Evolutionary conservation across 805 yeast species (phyloP).

Genomic region (Candida silvicultrix): DNA sequence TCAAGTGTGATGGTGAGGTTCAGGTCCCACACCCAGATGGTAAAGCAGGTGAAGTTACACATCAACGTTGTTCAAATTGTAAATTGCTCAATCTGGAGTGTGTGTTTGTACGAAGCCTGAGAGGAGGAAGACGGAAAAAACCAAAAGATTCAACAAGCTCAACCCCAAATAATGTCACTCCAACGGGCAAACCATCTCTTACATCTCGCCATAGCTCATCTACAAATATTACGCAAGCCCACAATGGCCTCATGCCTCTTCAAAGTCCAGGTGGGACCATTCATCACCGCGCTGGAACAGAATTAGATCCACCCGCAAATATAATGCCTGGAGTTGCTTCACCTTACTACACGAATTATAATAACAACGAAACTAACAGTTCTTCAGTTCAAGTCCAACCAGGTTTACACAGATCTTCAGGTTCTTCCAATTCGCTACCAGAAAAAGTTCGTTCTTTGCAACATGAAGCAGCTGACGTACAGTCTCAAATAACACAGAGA

Average conservation of each 20-base stretch:
- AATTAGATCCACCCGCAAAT: not conserved
- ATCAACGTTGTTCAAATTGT: slow-evolving; percentile 43
- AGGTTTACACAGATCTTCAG: slow-evolving; percentile 2
- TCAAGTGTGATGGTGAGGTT: slow-evolving; percentile 60
- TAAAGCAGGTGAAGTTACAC: slow-evolving; percentile 15
- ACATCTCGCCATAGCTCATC: slow-evolving; percentile 5
- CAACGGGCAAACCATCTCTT: slow-evolving; percentile 2
- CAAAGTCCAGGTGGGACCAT: not conserved
- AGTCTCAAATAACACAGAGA: not conserved
- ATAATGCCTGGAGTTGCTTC: not conserved
- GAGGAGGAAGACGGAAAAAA: slow-evolving; percentile 48
- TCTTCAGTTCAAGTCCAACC: slow-evolving; percentile 6
- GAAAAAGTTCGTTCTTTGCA: slow-evolving; percentile 17
- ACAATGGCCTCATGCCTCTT: not conserved
- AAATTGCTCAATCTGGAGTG: slow-evolving; percentile 38
- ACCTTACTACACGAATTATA: slow-evolving; percentile 5
- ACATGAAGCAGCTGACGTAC: slow-evolving; percentile 17
- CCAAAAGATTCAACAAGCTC: not conserved
- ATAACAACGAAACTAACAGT: not conserved
- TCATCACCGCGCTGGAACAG: not conserved
- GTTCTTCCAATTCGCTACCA: slow-evolving; percentile 6
- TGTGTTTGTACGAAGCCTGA: slow-evolving; percentile 47
- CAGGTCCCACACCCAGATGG: not conserved
- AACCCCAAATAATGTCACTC: not conserved
- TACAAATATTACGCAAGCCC: not conserved